These are phyloP conservation scores for Stephania yunnanensis DNA, from an alignment of 164 flowering plant genomes.

Conservation along the genomic window DNA sequence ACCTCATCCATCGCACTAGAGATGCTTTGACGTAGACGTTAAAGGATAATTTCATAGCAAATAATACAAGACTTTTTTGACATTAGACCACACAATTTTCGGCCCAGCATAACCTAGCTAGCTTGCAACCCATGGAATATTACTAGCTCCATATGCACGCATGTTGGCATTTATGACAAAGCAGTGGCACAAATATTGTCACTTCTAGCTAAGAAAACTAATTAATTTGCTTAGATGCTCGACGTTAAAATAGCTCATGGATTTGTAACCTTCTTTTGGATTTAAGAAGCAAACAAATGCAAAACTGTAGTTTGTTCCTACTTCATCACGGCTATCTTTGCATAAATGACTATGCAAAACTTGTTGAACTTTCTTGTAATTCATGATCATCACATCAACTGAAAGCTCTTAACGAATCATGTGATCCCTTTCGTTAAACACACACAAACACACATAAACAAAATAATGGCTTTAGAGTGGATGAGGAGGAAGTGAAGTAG, in stretches of 20 bases:
- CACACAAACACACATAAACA: neutral
- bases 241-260: slow-evolving; percentile 67
- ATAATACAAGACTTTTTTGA: no score
- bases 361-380: slow-evolving; percentile 56
- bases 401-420: slow-evolving; percentile 79
- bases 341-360: slow-evolving; percentile 72
- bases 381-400: slow-evolving; percentile 63
- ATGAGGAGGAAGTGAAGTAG: no score
- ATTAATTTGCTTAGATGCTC: slow-evolving; percentile 1
- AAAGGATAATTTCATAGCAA: no score
- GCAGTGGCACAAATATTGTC: neutral
- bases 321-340: slow-evolving; percentile 65
- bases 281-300: slow-evolving; percentile 88
- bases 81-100: no score
- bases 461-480: neutral
- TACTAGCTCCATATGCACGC: neutral
- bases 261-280: slow-evolving; percentile 74
- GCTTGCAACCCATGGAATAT: no score
- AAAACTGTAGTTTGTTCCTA: slow-evolving; percentile 73
- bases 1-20: no score
- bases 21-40: no score
- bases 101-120: no score
- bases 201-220: neutral
- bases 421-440: slow-evolving; percentile 42
- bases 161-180: neutral